These are phyloP conservation scores for Thalassiosira sp. DNA, from an alignment of 352 stramenopile genomes.

Conservation along the genomic window DNA sequence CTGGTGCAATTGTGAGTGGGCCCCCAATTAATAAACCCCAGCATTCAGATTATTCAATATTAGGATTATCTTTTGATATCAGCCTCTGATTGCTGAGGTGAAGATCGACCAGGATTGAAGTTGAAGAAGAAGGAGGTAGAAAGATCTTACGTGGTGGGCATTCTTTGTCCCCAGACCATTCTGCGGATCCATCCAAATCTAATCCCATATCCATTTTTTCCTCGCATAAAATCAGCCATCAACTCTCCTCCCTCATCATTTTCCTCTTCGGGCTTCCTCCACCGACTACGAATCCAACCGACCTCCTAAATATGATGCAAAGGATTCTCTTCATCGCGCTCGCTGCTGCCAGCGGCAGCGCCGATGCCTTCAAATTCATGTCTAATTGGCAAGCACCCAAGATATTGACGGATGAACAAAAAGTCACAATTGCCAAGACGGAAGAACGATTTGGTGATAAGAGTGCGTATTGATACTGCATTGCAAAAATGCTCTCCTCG, in stretches of 20 bases:
- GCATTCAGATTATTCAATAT: not conserved
- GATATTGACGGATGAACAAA: conserved; percentile 66
- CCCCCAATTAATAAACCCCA: not conserved
- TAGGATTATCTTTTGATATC: too few relatives aligned
- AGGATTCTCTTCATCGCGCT: conserved; percentile 37
- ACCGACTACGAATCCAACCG: too few relatives aligned
- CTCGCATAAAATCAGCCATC: not conserved
- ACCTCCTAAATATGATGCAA: conserved; percentile 36
- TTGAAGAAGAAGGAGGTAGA: conserved; percentile 12
- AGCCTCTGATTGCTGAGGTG: conserved; percentile 1
- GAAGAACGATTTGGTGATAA: conserved; percentile 80
- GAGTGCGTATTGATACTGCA: conserved; percentile 80
- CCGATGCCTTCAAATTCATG: conserved; percentile 82
- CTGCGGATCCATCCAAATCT: not conserved
- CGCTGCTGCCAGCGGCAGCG: conserved; percentile 9
- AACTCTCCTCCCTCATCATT: too few relatives aligned
- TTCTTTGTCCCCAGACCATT: not conserved
- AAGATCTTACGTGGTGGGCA: conserved; percentile 23
- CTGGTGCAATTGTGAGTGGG: not conserved
- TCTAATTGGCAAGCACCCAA: conserved; percentile 71
- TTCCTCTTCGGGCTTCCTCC: too few relatives aligned
- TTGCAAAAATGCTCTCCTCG: conserved; percentile 7
- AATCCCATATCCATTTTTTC: not conserved
- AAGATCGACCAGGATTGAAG: conserved; percentile 8
- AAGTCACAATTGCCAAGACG: conserved; percentile 58